Base-by-base conservation (phyloP, 768 basidiomycete genomes). In the Rossbeevera mucosa region DNA sequence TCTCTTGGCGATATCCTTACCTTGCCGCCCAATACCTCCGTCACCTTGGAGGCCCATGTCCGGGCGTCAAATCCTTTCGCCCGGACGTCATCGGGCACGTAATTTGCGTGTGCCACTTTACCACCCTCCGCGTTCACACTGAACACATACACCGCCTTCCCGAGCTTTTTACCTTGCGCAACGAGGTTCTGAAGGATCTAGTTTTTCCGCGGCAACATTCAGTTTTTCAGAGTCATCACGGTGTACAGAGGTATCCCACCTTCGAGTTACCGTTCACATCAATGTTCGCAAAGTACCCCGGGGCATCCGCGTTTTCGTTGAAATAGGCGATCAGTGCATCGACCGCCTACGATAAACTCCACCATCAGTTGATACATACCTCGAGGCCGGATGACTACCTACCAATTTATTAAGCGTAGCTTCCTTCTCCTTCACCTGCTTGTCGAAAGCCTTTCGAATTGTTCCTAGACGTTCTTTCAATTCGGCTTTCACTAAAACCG, bases 81-180 rank as follows among this genome's bases (percentile, higher is more conserved):
- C 65, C 86, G 88, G 1, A 70, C 65, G 3, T 78, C 74, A 12
- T 85, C 76, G 0, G 86, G 82, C 41, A 97, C 78, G 59, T 79
- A 85, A 71, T 97, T 98, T 52, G 85, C 85, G 65, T 98, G 94
- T 12, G 86, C 84, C 55, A 98, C 83, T 67, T 88, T 95, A 52
- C 77, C 78, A 40, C 75, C 77, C 50, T 82, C 80, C 1, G 62
- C 50, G 59, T 96, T 91, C 16, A 81, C 73, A 61, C 86, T 91
- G 75, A 98, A 88, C 14, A 97, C 81, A 69, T 97, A 98, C 18
- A 90, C 78, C 4, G 89, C 81, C 71, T 94, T 98, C 30, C 74
- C 75, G 2, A 93, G 76, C 62, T 88, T 85, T 72, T 84, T 91
- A n/a, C 82, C 88, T 61, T 88, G 85, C 16, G 80, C 71, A 20